Evolutionary conservation across 2,329 filamentous ascomycete genomes (phyloP).

Genomic region (Cladosporium sp.): DNA sequence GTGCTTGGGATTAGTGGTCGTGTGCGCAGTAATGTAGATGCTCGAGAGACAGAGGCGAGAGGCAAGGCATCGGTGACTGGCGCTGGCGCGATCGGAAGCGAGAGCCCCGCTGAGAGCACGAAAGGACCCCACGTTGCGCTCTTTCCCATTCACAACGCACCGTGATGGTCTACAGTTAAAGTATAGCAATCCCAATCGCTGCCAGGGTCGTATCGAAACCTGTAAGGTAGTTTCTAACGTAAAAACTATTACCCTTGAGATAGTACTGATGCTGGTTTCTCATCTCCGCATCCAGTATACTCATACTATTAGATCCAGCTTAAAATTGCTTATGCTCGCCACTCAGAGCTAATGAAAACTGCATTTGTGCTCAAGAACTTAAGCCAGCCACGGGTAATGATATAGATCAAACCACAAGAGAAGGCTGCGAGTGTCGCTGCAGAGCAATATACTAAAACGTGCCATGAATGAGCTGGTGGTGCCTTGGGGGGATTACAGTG

Average conservation of each 20-base stretch:
- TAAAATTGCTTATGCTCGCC: not conserved
- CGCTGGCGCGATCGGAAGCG: not conserved
- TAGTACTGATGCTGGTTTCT: no score
- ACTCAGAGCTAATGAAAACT: not conserved
- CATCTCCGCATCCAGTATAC: not conserved
- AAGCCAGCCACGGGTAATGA: no score
- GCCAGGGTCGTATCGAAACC: no score
- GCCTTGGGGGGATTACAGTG: not conserved
- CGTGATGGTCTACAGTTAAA: not conserved
- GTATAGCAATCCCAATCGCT: no score
- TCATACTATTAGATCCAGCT: not conserved
- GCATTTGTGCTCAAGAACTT: no score
- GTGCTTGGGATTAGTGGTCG: not conserved
- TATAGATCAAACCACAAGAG: not conserved
- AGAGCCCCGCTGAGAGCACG: not conserved
- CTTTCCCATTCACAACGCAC: not conserved
- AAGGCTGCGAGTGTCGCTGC: no score
- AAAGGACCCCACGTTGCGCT: not conserved
- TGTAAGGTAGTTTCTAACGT: not conserved
- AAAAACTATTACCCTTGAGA: not conserved
- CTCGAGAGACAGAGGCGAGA: not conserved
- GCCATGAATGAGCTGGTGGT: not conserved
- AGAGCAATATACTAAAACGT: no score
- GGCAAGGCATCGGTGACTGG: not conserved
- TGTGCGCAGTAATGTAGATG: slow-evolving; percentile 2